Conservation (phyloP, 2,329 filamentous ascomycete species). For the Dendrostoma leiphaemia region DNA sequence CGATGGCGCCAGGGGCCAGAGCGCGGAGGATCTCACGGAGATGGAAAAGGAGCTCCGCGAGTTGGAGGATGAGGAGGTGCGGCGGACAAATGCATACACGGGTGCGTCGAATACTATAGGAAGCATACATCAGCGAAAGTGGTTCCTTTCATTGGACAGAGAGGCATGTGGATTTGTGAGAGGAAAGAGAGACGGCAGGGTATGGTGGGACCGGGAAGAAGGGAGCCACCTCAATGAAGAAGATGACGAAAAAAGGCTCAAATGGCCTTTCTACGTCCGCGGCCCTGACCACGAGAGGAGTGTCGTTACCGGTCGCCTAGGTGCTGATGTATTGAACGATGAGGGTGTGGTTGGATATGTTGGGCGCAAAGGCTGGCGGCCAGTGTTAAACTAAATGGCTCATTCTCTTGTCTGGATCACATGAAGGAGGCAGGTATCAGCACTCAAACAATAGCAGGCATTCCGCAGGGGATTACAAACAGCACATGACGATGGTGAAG, state of each 20-base stretch:
- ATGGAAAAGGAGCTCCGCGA: conserved; percentile 42
- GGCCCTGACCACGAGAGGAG: conserved; percentile 64
- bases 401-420: not conserved
- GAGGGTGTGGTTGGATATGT: conserved; percentile 58
- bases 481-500: too few relatives aligned
- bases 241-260: conserved; percentile 26
- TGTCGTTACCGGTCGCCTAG: conserved; percentile 61
- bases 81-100: conserved; percentile 62
- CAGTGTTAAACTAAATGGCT: conserved; percentile 35
- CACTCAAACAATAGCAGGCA: not conserved
- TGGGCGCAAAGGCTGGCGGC: conserved; percentile 58
- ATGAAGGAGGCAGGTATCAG: not conserved
- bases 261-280: conserved; percentile 60
- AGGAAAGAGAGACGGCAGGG: conserved; percentile 24
- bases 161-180: conserved; percentile 54
- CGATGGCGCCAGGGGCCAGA: conserved; percentile 19
- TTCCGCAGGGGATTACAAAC: too few relatives aligned
- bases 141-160: conserved; percentile 65
- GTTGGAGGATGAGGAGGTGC: conserved; percentile 52
- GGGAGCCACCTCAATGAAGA: conserved; percentile 13
- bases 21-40: conserved; percentile 26
- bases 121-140: conserved; percentile 65
- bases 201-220: conserved; percentile 24
- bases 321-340: conserved; percentile 58
- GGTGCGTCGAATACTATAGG: conserved; percentile 65